Evolutionary conservation across 495 filamentous ascomycete species (phyloP), one percentile per base, ranked within the genome.

Genomic region (Lasiosphaeriaceae sp.): DNA sequence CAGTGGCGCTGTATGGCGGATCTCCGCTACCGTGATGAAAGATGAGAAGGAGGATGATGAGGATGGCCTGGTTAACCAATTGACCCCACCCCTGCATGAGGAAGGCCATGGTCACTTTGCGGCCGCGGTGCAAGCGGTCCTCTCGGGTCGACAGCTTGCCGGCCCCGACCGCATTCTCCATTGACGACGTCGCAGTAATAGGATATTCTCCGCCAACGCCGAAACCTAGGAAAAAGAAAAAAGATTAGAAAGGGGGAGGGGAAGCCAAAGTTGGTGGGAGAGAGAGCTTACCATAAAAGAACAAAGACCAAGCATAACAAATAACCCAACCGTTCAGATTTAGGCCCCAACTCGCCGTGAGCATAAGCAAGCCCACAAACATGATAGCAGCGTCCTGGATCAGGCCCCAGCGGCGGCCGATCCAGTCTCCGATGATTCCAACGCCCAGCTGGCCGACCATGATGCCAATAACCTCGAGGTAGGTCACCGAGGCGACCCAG

Each of bases 81-180:
- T 96, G 91, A 64, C 92, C 92, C 92, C 91, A 96, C 47, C 91
- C 92, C 69, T 96, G 92, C 92, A 96, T 96, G 75, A 96, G 74
- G 77, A 96, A 96, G 31, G 92, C 91, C 70, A 84, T 87, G 50
- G 90, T 94, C 65, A 95, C 90, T 72, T 93, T 93, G 67, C 92
- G 87, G 47, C 92, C 92, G 70, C 92, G 90, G 78, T 96, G 92
- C 45, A 96, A 81, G 71, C 92, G 89, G 68, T 96, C 92, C 20
- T 94, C 89, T 58, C 84, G 86, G 56, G 90, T 93, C 9, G 91
- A 96, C 35, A 96, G 73, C 66, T 86, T 89, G 41, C 92, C 92
- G 35, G 90, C 86, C 19, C 87, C 84, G 39, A 92, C 85, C 12
- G 90, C 87, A 63, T 92, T 92, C 69, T 96, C 92, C 88, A 96